Percentiles rank a stretch among this genome's conserved stretches.
Evolutionary conservation across 352 stramenopile species (phyloP).

Genomic region (Phytophthora cryptogea): DNA sequence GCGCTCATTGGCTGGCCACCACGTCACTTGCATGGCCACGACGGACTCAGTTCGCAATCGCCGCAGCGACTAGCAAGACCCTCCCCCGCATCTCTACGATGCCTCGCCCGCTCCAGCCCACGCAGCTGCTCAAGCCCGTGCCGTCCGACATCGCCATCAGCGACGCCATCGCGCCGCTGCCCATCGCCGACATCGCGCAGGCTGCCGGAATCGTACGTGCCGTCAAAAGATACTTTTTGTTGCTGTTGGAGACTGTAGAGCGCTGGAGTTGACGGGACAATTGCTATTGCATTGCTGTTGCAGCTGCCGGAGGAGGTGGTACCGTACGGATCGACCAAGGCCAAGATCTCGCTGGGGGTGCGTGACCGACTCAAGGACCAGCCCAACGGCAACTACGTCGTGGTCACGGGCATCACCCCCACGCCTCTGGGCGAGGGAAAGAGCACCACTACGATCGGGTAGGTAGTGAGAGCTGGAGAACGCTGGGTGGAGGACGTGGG

Average conservation of each 20-base stretch:
- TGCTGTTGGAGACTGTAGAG: not conserved
- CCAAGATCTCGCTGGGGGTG: conserved; percentile 92
- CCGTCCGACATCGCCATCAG: conserved; percentile 85
- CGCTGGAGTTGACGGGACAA: not conserved
- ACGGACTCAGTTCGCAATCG: conserved; percentile 20
- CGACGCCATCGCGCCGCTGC: conserved; percentile 70
- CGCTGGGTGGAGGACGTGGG: not conserved
- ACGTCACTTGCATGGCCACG: conserved; percentile 14
- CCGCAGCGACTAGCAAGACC: conserved; percentile 28
- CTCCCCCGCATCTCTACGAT: conserved; percentile 26
- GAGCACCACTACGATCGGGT: conserved; percentile 98
- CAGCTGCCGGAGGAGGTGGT: conserved; percentile 84
- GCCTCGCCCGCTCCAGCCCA: conserved; percentile 54
- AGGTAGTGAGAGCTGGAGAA: conserved; percentile 5
- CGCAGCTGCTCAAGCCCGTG: conserved; percentile 70
- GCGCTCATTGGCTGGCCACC: conserved; percentile 29
- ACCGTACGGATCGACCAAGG: conserved; percentile 90
- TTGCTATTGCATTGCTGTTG: conserved; percentile 4
- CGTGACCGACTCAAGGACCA: conserved; percentile 87
- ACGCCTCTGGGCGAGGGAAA: conserved; percentile 98
- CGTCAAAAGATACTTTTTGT: conserved; percentile 17
- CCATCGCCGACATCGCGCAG: conserved; percentile 67
- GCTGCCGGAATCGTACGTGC: conserved; percentile 68
- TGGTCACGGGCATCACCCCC: conserved; percentile 97
- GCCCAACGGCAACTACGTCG: conserved; percentile 96